Percentiles rank a stretch among this genome's conserved stretches.
Conservation (phyloP, 2,329 filamentous ascomycete genomes). For the Dendrostoma leiphaemia region DNA sequence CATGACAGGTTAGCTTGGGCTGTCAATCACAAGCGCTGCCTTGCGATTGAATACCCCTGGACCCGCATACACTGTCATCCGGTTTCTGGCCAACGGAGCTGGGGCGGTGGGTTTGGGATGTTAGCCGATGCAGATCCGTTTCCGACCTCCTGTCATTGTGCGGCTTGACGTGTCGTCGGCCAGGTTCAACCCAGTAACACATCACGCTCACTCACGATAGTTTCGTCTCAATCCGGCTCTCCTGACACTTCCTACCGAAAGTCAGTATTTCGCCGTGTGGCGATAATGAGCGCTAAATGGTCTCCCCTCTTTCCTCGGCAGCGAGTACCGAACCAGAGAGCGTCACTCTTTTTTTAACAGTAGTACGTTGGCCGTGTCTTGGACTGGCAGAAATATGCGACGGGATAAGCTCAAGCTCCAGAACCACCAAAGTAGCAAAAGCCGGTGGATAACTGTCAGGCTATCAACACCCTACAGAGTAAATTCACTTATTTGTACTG, state of each 20-base stretch:
- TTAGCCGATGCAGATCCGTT: slow-evolving; percentile 18
- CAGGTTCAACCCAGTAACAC: not conserved
- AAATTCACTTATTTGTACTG: too few species aligned
- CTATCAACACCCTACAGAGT: too few species aligned
- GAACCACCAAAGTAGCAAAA: too few species aligned
- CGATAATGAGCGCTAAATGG: not conserved
- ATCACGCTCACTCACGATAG: not conserved
- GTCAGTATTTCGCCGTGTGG: not conserved
- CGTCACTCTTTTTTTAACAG: too few species aligned
- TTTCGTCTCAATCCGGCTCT: slow-evolving; percentile 11
- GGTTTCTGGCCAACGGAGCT: slow-evolving; percentile 17
- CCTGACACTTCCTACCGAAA: slow-evolving; percentile 6
- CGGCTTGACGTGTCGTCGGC: slow-evolving; percentile 4
- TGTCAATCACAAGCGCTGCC: slow-evolving; percentile 18
- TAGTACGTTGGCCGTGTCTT: too few species aligned
- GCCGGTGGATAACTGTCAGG: too few species aligned
- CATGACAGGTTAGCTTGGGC: slow-evolving; percentile 15
- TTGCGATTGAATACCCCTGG: slow-evolving; percentile 18
- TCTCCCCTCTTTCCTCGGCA: not conserved
- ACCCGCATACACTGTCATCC: slow-evolving; percentile 19
- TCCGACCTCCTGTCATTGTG: slow-evolving; percentile 18
- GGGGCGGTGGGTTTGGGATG: not conserved
- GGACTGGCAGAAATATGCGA: too few species aligned
- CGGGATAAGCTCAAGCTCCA: too few species aligned
- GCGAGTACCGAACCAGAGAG: not conserved